Percentiles rank a stretch among this genome's conserved stretches.
These are phyloP conservation scores for Bruguiera hainesii DNA, from an alignment of 441 rosid species.

Conservation along the genomic window DNA sequence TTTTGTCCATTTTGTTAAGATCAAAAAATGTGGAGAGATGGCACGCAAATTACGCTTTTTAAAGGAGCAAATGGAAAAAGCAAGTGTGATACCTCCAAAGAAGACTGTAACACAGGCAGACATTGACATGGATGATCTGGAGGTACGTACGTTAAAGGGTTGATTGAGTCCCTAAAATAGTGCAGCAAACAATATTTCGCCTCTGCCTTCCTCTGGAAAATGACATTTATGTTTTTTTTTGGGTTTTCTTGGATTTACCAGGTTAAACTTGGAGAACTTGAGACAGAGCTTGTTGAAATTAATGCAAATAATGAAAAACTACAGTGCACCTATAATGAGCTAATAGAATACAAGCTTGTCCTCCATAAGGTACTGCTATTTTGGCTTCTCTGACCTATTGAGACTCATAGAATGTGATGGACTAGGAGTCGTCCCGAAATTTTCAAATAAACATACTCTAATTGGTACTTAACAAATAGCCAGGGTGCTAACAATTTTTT, in stretches of 20 bases:
- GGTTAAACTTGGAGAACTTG: constrained; percentile 83
- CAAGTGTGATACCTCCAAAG: constrained; percentile 41
- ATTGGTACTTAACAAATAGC: background rate
- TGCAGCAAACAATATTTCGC: background rate
- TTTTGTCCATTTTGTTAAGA: constrained; percentile 32
- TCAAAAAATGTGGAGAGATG: constrained; percentile 88
- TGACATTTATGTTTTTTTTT: constrained; percentile 1
- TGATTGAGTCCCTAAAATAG: constrained; percentile 2
- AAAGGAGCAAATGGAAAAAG: constrained; percentile 87
- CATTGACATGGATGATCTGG: constrained; percentile 57
- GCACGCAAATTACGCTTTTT: constrained; percentile 74
- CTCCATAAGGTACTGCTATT: constrained; percentile 62
- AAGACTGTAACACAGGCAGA: constrained; percentile 39
- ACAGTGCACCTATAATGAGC: constrained; percentile 73
- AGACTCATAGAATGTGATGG: background rate
- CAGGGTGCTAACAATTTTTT: constrained; percentile 13
- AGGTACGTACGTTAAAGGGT: constrained; percentile 45
- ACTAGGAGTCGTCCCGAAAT: too few species aligned
- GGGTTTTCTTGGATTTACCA: constrained; percentile 14
- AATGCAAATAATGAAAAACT: constrained; percentile 80
- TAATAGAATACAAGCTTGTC: constrained; percentile 74
- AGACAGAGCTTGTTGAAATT: constrained; percentile 85
- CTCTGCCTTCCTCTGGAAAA: background rate
- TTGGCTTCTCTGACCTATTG: constrained; percentile 10
- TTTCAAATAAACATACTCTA: background rate